Conservation (phyloP, 2,329 filamentous ascomycete genomes). For the Lecanoromycetidae sp. region DNA sequence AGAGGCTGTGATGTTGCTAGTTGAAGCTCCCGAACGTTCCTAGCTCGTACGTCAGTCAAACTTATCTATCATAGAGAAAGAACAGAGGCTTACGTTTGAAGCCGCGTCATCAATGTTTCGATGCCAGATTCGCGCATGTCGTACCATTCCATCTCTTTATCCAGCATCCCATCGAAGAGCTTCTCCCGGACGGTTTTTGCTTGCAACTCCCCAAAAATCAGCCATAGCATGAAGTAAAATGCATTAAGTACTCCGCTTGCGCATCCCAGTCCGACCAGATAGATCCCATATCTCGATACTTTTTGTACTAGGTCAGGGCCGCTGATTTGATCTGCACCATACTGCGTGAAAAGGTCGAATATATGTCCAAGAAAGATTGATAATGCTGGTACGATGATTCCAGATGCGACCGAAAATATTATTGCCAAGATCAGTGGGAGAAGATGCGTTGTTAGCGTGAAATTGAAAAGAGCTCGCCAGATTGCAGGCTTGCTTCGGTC, state of each 20-base stretch:
- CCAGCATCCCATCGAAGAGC: slow-evolving; percentile 58
- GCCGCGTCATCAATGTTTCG: slow-evolving; percentile 54
- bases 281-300: slow-evolving; percentile 49
- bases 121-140: slow-evolving; percentile 61
- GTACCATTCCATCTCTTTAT: slow-evolving; percentile 70
- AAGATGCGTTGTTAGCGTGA: slow-evolving; percentile 52
- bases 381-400: slow-evolving; percentile 51
- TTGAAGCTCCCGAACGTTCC: slow-evolving; percentile 73
- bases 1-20: slow-evolving; percentile 67
- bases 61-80: neutral
- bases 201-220: slow-evolving; percentile 70
- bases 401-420: slow-evolving; percentile 45
- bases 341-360: slow-evolving; percentile 59
- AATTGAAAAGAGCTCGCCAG: slow-evolving; percentile 56
- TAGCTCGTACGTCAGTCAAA: slow-evolving; percentile 28
- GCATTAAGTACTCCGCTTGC: slow-evolving; percentile 57
- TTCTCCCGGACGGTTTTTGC: slow-evolving; percentile 51
- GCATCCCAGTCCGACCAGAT: slow-evolving; percentile 51
- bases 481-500: slow-evolving; percentile 13
- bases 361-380: slow-evolving; percentile 62
- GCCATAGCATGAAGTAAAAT: slow-evolving; percentile 57
- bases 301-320: slow-evolving; percentile 41
- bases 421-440: slow-evolving; percentile 44
- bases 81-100: slow-evolving; percentile 53
- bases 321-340: slow-evolving; percentile 44